Base-by-base conservation (phyloP, 257 asterid species). In the Jasminum sambac region DNA sequence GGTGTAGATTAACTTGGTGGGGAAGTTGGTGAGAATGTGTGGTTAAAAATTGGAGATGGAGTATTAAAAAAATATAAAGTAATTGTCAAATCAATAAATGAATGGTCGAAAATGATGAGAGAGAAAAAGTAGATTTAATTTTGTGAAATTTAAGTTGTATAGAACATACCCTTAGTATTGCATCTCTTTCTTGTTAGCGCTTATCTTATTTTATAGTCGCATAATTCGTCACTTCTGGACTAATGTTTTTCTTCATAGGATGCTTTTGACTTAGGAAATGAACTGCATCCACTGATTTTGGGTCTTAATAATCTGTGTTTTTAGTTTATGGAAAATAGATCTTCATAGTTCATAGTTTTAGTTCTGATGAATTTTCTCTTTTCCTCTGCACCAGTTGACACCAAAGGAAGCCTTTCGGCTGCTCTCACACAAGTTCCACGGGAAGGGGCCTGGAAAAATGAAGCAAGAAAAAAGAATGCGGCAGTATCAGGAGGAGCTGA, bases 391-490 rank as follows among this genome's bases (percentile, higher is more conserved):
- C 79, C 93, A 91, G 99, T 72, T 95, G 84, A 91, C 99, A 37
- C 99, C 96, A 59, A 95, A 91, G 80, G 99, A 95, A 84, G 90
- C 93, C 52, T 95, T 89, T 74, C 90, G 98, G 69, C 78, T 77
- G 81, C 78, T 95, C 74, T 95, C 98, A 38, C 98, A 95, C 80
- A 95, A 83, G 81, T 95, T 95, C 78, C 99, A 95, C 19, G 99
- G 98, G n/a, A 95, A 95, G 78, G 98, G 91, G 10, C 99, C 98
- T 48, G 98, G 98, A 64, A 95, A 95, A 84, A 88, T 80, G 93
- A 95, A 95, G 69, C 96, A 83, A 80, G 96, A 94, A 74, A 94
- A 94, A 84, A 90, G 96, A 58, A 86, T 91, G 95, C 80, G 96
- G 36, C 96, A 91, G 68, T 94, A 91, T 74, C 89, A 81, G 42